These are phyloP conservation scores for Vararia minispora DNA, from an alignment of 768 basidiomycete genomes.

Conservation along the genomic window DNA sequence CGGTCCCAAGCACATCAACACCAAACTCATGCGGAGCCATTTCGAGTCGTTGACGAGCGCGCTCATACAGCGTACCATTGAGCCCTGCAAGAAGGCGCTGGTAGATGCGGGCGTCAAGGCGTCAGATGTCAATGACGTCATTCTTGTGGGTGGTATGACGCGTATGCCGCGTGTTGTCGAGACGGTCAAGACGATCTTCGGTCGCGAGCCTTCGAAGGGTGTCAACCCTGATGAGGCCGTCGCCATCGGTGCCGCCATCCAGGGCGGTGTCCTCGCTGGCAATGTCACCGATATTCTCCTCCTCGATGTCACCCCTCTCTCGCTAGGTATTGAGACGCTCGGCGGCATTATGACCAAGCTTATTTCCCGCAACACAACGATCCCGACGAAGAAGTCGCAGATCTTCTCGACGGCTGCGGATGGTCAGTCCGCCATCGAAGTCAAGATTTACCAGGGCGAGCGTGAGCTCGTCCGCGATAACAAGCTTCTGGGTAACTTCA, in stretches of 20 bases:
- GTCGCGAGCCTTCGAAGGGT: constrained; percentile 95
- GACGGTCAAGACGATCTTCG: constrained; percentile 89
- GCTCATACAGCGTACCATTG: constrained; percentile 81
- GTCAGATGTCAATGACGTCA: constrained; percentile 90
- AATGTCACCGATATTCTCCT: constrained; percentile 94
- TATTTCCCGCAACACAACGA: constrained; percentile 96
- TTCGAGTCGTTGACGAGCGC: constrained; percentile 80
- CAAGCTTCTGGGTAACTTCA: constrained; percentile 99
- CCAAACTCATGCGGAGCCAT: constrained; percentile 76
- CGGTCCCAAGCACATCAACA: constrained; percentile 96
- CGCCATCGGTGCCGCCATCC: constrained; percentile 95
- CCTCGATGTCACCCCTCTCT: constrained; percentile 92
- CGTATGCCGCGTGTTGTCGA: constrained; percentile 95
- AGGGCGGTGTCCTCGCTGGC: constrained; percentile 95
- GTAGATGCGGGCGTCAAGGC: constrained; percentile 87
- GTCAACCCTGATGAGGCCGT: constrained; percentile 99
- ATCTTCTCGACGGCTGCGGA: constrained; percentile 98
- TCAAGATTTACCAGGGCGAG: constrained; percentile 99
- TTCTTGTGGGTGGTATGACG: constrained; percentile 97
- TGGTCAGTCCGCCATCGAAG: constrained; percentile 98
- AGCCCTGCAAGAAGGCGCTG: constrained; percentile 98
- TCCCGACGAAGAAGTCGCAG: constrained; percentile 99
- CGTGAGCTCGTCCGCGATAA: constrained; percentile 98
- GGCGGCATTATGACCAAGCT: constrained; percentile 99
- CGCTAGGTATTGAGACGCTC: constrained; percentile 92